Evolutionary conservation across 768 basidiomycete genomes (phyloP).

Genomic region (Boletellus emodensis): DNA sequence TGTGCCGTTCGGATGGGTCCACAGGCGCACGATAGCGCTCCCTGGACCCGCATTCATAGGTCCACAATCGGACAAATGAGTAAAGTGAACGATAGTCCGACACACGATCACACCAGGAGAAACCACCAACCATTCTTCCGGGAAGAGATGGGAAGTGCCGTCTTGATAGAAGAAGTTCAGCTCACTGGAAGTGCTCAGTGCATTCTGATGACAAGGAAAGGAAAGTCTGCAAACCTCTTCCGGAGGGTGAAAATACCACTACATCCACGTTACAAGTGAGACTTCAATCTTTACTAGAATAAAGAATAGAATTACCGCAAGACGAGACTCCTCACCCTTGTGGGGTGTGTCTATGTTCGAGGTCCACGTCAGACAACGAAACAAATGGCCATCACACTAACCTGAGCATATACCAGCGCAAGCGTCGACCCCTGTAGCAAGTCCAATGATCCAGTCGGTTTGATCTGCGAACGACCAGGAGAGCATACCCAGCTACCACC

Average conservation of each 20-base stretch:
- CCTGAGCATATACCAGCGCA: slow-evolving; percentile 82
- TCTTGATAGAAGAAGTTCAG: slow-evolving; percentile 92
- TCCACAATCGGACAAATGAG: neutral
- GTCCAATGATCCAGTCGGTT: neutral
- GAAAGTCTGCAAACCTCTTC: slow-evolving; percentile 48
- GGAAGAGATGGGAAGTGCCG: slow-evolving; percentile 77
- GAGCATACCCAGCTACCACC: slow-evolving; percentile 85
- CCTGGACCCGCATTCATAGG: slow-evolving; percentile 41
- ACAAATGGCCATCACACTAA: slow-evolving; percentile 20
- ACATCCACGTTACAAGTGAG: slow-evolving; percentile 4
- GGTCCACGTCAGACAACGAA: neutral
- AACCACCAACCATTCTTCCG: slow-evolving; percentile 71
- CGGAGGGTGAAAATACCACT: slow-evolving; percentile 89
- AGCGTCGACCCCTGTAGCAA: slow-evolving; percentile 73
- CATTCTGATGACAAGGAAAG: neutral
- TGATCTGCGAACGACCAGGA: neutral
- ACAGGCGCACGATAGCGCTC: slow-evolving; percentile 79
- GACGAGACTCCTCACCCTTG: slow-evolving; percentile 73
- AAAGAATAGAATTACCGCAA: slow-evolving; percentile 49
- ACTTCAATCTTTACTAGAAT: neutral
- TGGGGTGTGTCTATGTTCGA: slow-evolving; percentile 62
- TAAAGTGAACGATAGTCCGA: neutral
- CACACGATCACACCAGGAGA: neutral
- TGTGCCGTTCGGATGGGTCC: slow-evolving; percentile 72
- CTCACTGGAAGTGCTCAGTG: slow-evolving; percentile 43